These are phyloP conservation scores for Aspergillus clavatus DNA, from an alignment of 2,329 filamentous ascomycete genomes.

Conservation along the genomic window DNA sequence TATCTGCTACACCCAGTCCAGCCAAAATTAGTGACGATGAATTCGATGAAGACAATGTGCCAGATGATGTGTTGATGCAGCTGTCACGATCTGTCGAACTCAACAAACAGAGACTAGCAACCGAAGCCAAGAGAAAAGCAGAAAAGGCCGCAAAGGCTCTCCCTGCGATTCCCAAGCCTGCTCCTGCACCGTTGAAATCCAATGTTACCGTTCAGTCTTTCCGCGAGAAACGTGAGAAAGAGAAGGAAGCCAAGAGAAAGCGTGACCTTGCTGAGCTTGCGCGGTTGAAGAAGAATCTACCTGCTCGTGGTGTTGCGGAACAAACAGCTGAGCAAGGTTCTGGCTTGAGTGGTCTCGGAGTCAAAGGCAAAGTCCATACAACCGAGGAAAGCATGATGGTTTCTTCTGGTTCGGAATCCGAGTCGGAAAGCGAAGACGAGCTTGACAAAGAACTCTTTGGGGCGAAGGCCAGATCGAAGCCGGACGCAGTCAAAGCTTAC, in stretches of 20 bases:
- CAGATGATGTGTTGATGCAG: conserved; percentile 39
- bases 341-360: conserved; percentile 65
- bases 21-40: conserved; percentile 35
- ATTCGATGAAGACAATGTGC: conserved; percentile 36
- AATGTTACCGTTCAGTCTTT: conserved; percentile 52
- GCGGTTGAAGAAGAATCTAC: conserved; percentile 54
- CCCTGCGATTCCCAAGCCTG: conserved; percentile 23
- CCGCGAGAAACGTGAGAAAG: conserved; percentile 67
- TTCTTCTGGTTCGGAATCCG: conserved; percentile 58
- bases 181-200: conserved; percentile 24
- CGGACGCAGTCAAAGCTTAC: conserved; percentile 43
- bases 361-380: conserved; percentile 73
- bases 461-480: conserved; percentile 35
- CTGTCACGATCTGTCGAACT: conserved; percentile 41
- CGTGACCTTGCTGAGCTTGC: conserved; percentile 69
- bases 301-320: conserved; percentile 48
- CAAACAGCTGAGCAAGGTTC: conserved; percentile 72
- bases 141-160: conserved; percentile 22
- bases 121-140: conserved; percentile 26
- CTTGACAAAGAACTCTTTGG: conserved; percentile 66
- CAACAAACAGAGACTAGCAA: conserved; percentile 36
- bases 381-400: conserved; percentile 85
- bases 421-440: conserved; percentile 71
- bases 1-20: conserved; percentile 32
- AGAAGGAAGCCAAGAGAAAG: conserved; percentile 68